Percentiles rank a stretch among this genome's conserved stretches.
Conservation (phyloP, 1,139 yeast species). For the Hyphopichia buzzinii region DNA sequence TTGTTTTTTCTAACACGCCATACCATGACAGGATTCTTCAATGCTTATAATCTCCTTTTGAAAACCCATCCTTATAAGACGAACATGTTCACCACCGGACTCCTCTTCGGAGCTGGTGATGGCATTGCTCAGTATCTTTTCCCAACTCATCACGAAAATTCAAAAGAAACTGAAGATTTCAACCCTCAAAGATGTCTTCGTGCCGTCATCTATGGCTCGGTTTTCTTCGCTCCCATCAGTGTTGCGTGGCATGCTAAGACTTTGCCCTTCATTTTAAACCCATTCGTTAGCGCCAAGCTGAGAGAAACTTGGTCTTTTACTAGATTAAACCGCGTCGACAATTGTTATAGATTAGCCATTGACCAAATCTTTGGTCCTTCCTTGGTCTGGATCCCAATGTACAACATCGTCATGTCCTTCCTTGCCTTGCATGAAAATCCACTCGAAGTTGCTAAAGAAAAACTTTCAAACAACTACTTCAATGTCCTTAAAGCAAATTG, state of each 20-base stretch:
- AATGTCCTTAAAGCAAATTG: constrained; percentile 40
- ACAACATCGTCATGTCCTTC: constrained; percentile 39
- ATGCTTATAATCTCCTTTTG: constrained; percentile 39
- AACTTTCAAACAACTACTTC: constrained; percentile 43
- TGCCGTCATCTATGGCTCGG: constrained; percentile 70
- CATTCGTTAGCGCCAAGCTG: constrained; percentile 24
- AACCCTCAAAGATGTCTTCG: constrained; percentile 56
- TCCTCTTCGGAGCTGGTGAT: constrained; percentile 76
- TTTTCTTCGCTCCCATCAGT: constrained; percentile 76
- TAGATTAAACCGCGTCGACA: constrained; percentile 20
- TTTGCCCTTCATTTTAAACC: constrained; percentile 49
- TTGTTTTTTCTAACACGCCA: no score
- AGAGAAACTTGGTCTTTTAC: constrained; percentile 2
- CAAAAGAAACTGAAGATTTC: constrained; percentile 15
- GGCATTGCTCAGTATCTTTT: constrained; percentile 62
- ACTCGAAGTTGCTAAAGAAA: constrained; percentile 28
- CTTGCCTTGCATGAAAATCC: constrained; percentile 40
- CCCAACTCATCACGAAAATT: constrained; percentile 26
- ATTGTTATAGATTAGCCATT: constrained; percentile 31
- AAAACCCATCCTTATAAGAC: constrained; percentile 50
- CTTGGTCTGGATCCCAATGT: constrained; percentile 45
- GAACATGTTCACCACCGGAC: constrained; percentile 55
- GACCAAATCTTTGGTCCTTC: constrained; percentile 39
- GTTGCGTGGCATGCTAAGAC: constrained; percentile 64
- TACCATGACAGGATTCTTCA: constrained; percentile 17